Percentiles rank a stretch among this genome's conserved stretches.
phyloP scores from a whole-genome alignment of 805 yeast species.

The Candida xiaguanensis region DNA sequence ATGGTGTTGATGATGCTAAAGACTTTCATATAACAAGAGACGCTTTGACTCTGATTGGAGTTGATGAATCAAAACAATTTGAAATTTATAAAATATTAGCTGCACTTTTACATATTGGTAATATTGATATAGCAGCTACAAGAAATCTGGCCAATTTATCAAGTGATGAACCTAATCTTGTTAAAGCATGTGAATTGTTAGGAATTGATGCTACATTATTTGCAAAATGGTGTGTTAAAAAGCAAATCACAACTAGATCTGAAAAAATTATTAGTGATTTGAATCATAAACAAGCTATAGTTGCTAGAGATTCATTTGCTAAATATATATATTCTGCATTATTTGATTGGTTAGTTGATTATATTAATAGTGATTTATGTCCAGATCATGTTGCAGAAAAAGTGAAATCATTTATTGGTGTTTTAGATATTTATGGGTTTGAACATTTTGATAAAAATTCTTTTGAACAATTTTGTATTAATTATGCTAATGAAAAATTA shows the following conservation, averaged over 20 bases:
- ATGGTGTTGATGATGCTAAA: slow-evolving; percentile 74
- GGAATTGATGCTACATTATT: slow-evolving; percentile 72
- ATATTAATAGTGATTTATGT: slow-evolving; percentile 78
- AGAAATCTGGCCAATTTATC: slow-evolving; percentile 78
- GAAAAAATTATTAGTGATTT: slow-evolving; percentile 87
- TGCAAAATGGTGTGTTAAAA: slow-evolving; percentile 89
- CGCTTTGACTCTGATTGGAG: slow-evolving; percentile 79
- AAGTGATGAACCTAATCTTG: slow-evolving; percentile 82
- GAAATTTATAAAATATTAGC: slow-evolving; percentile 78
- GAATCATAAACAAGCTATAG: slow-evolving; percentile 77
- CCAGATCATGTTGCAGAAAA: slow-evolving; percentile 61
- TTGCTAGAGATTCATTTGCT: slow-evolving; percentile 95
- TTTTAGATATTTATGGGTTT: slow-evolving; percentile 94
- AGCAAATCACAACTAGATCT: slow-evolving; percentile 86
- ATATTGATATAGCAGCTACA: slow-evolving; percentile 80
- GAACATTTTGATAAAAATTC: slow-evolving; percentile 94
- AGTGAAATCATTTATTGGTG: slow-evolving; percentile 82
- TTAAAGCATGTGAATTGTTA: slow-evolving; percentile 77
- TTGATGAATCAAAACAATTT: slow-evolving; percentile 52
- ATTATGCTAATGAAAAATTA: slow-evolving; percentile 93
- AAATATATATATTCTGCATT: slow-evolving; percentile 88
- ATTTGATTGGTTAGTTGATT: slow-evolving; percentile 91
- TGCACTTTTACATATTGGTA: slow-evolving; percentile 89
- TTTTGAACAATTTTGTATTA: slow-evolving; percentile 95
- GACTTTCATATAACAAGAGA: slow-evolving; percentile 75